Base-by-base conservation (phyloP, 306 rosid species). In the Sphenostylis stenocarpa region DNA sequence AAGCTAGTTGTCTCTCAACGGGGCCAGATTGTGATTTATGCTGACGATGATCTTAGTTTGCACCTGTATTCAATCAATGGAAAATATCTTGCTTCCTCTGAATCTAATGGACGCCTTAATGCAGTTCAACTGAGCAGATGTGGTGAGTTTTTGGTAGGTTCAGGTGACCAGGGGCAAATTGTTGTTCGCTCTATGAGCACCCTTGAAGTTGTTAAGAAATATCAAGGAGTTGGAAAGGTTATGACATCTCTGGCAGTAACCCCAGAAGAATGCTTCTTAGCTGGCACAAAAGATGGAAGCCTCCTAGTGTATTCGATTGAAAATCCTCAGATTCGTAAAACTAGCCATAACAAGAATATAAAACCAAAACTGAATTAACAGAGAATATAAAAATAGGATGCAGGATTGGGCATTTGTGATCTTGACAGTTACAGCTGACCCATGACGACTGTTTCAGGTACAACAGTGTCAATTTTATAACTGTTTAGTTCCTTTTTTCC, bases 161-260 rank as follows among this genome's bases (percentile, higher is more conserved):
- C 97, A 11, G 96, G 97, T 83, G 98, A 94, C 82, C 98, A 94
- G 65, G 97, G 98, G 84, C 98, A 92, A 86, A 95, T 95, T 64
- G 86, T 90, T 66, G 95, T 95, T 65, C 91, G 92, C 79, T 95
- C 96, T 38, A 95, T 95, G 96, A 84, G 80, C 88, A 87, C 96
- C n/a, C 93, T 95, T 14, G 93, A 95, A 85, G 85, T 95, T 79
- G 83, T 92, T 57, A 89, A 87, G 77, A 90, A 85, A 72, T 95
- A 89, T 77, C 83, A 86, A 16, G 98, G 96, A 56, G 85, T 88
- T 74, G 98, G 97, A 83, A 95, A 89, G 86, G 67, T 86, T 24
- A 85, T 95, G 73, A 89, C 94, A 36, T 95, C 98, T 78, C 84
- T 95, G 77, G 81, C 92, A 2, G 96, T 92, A 51, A 92, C 98